Base-by-base conservation (phyloP, 306 rosid genomes). In the Psophocarpus tetragonolobus region DNA sequence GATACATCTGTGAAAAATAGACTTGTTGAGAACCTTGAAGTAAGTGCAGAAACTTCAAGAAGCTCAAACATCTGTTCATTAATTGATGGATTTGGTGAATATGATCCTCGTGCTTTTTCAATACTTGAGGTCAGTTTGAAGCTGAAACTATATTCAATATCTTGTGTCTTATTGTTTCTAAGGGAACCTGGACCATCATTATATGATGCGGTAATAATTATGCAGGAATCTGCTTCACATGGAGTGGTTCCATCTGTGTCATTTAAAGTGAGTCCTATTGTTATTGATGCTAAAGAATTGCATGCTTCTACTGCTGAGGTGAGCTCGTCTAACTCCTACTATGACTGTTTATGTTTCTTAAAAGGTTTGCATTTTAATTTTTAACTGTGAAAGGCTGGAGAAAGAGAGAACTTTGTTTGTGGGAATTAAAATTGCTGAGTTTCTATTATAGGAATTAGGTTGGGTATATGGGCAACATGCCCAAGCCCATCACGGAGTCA, bases 171-270 rank as follows among this genome's bases (percentile, higher is more conserved):
- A 6, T 2, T 73, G 76, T 61, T 70, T 62, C 51, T 44, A 68
- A 67, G 73, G 68, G 71, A 63, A 58, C 70, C 35, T 64, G 51
- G 61, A 76, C 69, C 71, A 79, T 68, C 48, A 23, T 68, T 44
- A 23, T 69, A 54, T 85, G 39, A 74, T 75, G 27, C 77, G 47
- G 42, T 65, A 72, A 68, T 79, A 30, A 72, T 82, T 78, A 36
- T 80, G 82, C 70, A 95, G 99, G 97, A 92, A 89, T 93, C 96
- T 89, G 93, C 97, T 72, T 95, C 97, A 45, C 88, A 84, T 82
- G 99, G 96, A 75, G 84, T 90, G 82, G 87, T 91, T 86, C 92
- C 97, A 54, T 89, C 80, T 41, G 88, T 87, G 57, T 92, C 97
- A 74, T 87, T 91, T 60, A 95, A 92, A 85, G 84, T 72, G 80